Evolutionary conservation across 257 asterid genomes (phyloP).

Genomic region (Nicotiana knightiana): DNA sequence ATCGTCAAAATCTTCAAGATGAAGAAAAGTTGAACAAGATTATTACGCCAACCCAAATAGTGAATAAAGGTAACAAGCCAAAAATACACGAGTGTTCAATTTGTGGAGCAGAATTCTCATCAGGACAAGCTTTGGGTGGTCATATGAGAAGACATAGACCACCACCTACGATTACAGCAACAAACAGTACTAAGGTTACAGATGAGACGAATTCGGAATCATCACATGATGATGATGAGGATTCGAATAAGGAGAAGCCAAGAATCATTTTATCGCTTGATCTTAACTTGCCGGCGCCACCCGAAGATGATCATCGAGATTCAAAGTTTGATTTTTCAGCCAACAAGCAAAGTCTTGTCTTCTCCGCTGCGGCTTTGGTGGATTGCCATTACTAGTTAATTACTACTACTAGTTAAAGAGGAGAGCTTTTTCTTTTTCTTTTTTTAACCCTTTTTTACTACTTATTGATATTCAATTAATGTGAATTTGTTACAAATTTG

Average conservation of each 20-base stretch:
- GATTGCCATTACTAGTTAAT: constrained; percentile 12
- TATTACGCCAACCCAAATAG: constrained; percentile 9
- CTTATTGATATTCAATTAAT: neutral
- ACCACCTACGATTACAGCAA: neutral
- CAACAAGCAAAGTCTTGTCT: constrained; percentile 12
- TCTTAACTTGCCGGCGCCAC: constrained; percentile 17
- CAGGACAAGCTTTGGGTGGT: constrained; percentile 18
- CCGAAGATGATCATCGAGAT: constrained; percentile 7
- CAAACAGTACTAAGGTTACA: neutral
- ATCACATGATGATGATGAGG: neutral
- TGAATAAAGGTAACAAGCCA: constrained; percentile 14
- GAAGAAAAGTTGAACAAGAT: neutral
- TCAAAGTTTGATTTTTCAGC: constrained; percentile 8
- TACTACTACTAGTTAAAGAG: neutral
- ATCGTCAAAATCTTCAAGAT: neutral
- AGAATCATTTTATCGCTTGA: constrained; percentile 3
- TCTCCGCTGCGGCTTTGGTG: constrained; percentile 11
- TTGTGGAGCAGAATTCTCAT: constrained; percentile 14
- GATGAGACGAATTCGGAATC: neutral
- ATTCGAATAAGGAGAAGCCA: neutral
- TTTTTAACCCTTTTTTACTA: neutral
- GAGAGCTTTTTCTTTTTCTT: neutral
- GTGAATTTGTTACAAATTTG: constrained; percentile 17
- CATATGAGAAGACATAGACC: constrained; percentile 20
- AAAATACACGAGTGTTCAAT: constrained; percentile 15